Conservation (phyloP, 2,329 filamentous ascomycete species). For the Fusarium sp. region DNA sequence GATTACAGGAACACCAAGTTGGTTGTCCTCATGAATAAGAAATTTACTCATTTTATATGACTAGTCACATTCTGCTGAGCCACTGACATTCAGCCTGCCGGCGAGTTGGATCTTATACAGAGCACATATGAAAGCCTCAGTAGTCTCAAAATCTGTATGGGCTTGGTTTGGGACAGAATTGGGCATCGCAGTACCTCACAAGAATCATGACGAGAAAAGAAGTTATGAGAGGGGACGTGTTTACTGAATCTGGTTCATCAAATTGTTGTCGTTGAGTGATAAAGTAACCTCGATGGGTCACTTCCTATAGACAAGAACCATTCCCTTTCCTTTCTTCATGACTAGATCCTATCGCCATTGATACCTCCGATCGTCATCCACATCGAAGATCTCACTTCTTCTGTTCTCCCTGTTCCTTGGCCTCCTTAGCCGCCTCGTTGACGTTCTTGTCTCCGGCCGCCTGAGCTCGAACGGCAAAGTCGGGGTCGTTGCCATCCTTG, state of each 20-base stretch:
- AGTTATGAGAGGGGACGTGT: neutral
- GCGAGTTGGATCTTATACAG: too few species aligned
- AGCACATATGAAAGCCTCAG: neutral
- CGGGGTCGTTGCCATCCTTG: constrained; percentile 7
- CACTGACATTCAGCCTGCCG: neutral
- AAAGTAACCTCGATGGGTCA: neutral
- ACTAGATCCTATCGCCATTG: neutral
- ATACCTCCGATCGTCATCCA: neutral
- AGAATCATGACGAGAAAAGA: neutral
- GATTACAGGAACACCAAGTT: neutral
- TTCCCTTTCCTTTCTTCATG: neutral
- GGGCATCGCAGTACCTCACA: neutral
- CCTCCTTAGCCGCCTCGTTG: neutral
- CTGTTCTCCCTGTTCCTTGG: neutral
- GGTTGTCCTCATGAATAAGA: neutral
- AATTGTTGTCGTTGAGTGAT: neutral
- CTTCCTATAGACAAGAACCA: neutral
- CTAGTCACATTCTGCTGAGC: neutral
- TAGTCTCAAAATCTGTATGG: neutral
- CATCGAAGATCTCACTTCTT: constrained; percentile 13
- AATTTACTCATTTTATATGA: neutral
- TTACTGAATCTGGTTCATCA: constrained; percentile 2
- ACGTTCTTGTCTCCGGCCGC: neutral
- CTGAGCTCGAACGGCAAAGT: constrained; percentile 19
- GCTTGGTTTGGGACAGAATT: neutral